Evolutionary conservation across 2,329 filamentous ascomycete species (phyloP).

Genomic region (Aspergillus ochraceus): DNA sequence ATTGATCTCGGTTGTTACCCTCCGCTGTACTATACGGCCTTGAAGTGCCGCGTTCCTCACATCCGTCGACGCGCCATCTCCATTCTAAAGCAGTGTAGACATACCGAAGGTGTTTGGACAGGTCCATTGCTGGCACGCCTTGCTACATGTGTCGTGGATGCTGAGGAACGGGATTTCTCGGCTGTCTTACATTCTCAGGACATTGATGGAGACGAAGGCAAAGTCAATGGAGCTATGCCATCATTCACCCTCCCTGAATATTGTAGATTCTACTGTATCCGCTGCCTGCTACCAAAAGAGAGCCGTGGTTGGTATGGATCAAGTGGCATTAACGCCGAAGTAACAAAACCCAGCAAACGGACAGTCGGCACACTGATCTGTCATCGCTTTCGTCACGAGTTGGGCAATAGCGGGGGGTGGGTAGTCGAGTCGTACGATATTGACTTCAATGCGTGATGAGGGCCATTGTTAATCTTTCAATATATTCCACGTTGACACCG

Average conservation of each 20-base stretch:
- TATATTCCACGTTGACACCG: background rate
- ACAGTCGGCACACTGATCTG: background rate
- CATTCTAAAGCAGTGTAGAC: background rate
- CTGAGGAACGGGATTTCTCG: background rate
- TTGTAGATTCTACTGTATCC: background rate
- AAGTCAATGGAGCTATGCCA: background rate
- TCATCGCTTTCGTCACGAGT: background rate
- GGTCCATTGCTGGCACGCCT: background rate
- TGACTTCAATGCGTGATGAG: background rate
- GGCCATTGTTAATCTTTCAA: background rate
- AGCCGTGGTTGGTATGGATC: background rate
- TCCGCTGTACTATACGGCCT: background rate
- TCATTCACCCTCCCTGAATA: background rate
- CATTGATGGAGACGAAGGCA: background rate
- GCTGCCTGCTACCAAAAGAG: background rate
- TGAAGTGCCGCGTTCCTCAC: background rate
- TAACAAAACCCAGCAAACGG: background rate
- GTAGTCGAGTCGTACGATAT: background rate
- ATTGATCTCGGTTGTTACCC: background rate
- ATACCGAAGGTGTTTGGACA: background rate
- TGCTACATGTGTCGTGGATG: background rate
- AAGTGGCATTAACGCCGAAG: background rate
- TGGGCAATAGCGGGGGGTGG: background rate
- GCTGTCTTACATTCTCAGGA: background rate
- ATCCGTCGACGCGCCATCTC: background rate